Evolutionary conservation across 140 eudicot genomes (phyloP), one percentile per base, ranked within the genome.

Genomic region (Anethum foeniculum): DNA sequence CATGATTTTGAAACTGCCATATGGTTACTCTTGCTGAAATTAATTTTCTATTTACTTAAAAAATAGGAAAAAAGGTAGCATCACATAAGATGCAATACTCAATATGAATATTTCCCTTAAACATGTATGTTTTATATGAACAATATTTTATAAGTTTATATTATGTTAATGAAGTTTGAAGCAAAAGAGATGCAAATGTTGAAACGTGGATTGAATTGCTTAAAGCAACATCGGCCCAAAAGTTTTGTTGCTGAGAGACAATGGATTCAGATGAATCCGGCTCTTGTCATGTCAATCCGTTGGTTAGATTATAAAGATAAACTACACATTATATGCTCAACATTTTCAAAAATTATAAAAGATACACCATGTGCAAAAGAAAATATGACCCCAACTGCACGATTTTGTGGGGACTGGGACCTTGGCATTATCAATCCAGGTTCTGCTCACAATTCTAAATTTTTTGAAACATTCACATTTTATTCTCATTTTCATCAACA

Each of bases 221-320:
- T 27, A 13, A 30, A 67, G 73, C 41, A 32, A 30, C 73, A 67
- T 27, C 30, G 73, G 73, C 19, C 41, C 41, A 67, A 30, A 34
- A 32, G 12, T 30, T 67, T 30, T 28, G 41, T 67, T 67, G 19
- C 41, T 67, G 73, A 5, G 73, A 28, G 32, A 23, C 68, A 4
- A 68, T 68, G 44, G 74, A 68, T 68, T 14, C 74, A 68, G 74
- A 68, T 32, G 74, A 30, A 68, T 68, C 74, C 4, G 39, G 44
- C 74, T 68, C n/a, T 32, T 68, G n/a, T 68, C 43, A 30, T 68
- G 74, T 68, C 72, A 68, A 32, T 68, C 44, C n/a, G 43, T 65
- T 67, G 73, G 73, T 43, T 67, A 12, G 21, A 27, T 64, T 14
- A 34, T 12, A 27, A 64, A 67, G 41, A 67, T 67, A 28, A 67